Evolutionary conservation across 495 filamentous ascomycete genomes (phyloP), one percentile per base, ranked within the genome.

Genomic region (Podospora anserina): DNA sequence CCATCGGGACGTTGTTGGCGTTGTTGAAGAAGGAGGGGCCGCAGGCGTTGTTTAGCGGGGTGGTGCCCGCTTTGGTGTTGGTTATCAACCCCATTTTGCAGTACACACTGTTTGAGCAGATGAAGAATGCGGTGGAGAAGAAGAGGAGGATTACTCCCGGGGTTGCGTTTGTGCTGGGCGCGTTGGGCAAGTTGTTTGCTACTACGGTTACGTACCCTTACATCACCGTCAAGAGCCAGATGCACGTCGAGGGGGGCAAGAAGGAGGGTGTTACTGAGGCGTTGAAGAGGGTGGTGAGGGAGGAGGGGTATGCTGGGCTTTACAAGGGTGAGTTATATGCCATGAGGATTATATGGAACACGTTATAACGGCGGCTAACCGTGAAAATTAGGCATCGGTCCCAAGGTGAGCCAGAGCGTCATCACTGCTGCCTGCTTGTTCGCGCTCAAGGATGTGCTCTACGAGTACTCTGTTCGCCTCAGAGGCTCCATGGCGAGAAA

Each of bases 1-100:
- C 95, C 0, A 75, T 97, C 20, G 85, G 88, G 59, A 97, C 95
- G 0, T 82, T 99, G 7, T 76, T 92, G 70, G 81, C 88, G 1
- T 82, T 99, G 39, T 82, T 97, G 60, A 82, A 83, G 5, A 88
- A 92, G 44, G 95, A 98, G 68, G 95, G 95, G 0, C 88, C 90
- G 26, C 82, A 84, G 73, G 91, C 92, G 0, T 86, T 99, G 13
- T 98, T 99, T 74, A 88, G 93, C 2, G 95, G 95, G 26, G 94
- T 99, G 30, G 84, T 97, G 55, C 95, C 95, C 16, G 95, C 96
- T 2, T 83, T 99, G 61, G 87, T 99, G 65, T 80, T 99, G 64
- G 95, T 99, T 65, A 91, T 97, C 77, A 99, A 99, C 79, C 95
- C 95, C 2, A 99, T 99, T 69, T 80, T 99, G 69, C 96, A 98